Conservation (phyloP, 352 stramenopile species). For the Phytophthora citrophthora region DNA sequence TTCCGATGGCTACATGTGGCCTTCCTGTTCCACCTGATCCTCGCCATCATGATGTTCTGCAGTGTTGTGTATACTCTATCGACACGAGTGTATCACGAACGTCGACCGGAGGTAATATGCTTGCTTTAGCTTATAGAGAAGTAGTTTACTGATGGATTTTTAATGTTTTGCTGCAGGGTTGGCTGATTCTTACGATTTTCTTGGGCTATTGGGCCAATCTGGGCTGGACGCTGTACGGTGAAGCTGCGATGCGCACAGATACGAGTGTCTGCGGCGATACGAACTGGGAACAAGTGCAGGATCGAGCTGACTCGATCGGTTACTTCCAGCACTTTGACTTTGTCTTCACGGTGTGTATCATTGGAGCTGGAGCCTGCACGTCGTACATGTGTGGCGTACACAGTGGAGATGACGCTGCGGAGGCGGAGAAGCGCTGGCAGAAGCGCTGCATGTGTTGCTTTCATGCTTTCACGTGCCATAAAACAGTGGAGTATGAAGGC, state of each 20-base stretch:
- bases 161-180: slow-evolving; percentile 37
- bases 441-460: slow-evolving; percentile 69
- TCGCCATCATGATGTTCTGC: slow-evolving; percentile 45
- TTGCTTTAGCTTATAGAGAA: background rate
- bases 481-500: slow-evolving; percentile 38
- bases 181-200: slow-evolving; percentile 66
- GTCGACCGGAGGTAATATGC: slow-evolving; percentile 47
- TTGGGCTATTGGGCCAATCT: slow-evolving; percentile 61
- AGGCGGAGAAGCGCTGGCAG: slow-evolving; percentile 74
- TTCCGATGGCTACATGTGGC: slow-evolving; percentile 63
- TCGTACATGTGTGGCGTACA: slow-evolving; percentile 77
- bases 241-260: slow-evolving; percentile 54
- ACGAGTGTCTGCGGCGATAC: slow-evolving; percentile 54
- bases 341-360: slow-evolving; percentile 55
- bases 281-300: slow-evolving; percentile 60
- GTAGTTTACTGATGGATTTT: slow-evolving; percentile 2
- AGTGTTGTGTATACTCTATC: slow-evolving; percentile 56
- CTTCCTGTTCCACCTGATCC: slow-evolving; percentile 58
- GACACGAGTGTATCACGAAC: slow-evolving; percentile 61
- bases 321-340: slow-evolving; percentile 81
- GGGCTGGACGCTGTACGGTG: slow-evolving; percentile 66
- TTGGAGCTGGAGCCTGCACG: slow-evolving; percentile 47
- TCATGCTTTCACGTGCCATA: slow-evolving; percentile 60
- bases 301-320: slow-evolving; percentile 59
- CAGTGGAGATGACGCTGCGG: slow-evolving; percentile 52